Evolutionary conservation across 331 rosid genomes (phyloP), one percentile per base, ranked within the genome.

Genomic region (Dryas integrifolia): DNA sequence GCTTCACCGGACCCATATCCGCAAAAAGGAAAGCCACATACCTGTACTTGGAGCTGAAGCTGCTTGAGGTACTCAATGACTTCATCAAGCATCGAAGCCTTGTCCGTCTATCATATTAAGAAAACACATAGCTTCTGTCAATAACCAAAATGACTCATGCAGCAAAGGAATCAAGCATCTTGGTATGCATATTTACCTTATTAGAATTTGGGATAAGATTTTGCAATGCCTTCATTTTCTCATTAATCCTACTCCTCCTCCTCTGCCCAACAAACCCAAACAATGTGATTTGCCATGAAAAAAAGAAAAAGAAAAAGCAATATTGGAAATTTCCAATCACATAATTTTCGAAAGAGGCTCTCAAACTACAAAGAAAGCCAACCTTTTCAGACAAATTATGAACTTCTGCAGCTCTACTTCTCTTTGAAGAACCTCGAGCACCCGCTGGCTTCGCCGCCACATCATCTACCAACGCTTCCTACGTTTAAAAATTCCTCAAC

Each of bases 41-140:
- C 97, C 92, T 92, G 97, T 58, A 92, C 97, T 86, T 92, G 97
- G 65, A 92, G 97, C 86, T 92, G 97, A 86, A 92, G 97, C 84
- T 89, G 97, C 84, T 92, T 92, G 50, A 92, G 90, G 81, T 92
- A 92, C 76, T 89, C 97, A 71, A 92, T 92, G 69, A 94, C 96
- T 82, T 92, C 97, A 79, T 92, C 96, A 44, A 89, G 89, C 96
- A 92, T 92, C 9, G 97, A 92, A 79, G 97, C 97, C 86, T 92
- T 92, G 75, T 92, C 96, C 15, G 94, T 88, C 97, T 92, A 87
- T 82, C 70, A 7, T 56, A 70, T 58, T 50, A 72, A 75, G 70
- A 84, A 56, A 38, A 79, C 76, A 48, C 79, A 56, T 2, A 11
- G 51, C 24, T 26, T 48, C 65, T 46, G 16, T 68, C 16, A 74